Evolutionary conservation across 2,329 filamentous ascomycete species (phyloP), one percentile per base, ranked within the genome.

Genomic region (Alternaria incomplexa): DNA sequence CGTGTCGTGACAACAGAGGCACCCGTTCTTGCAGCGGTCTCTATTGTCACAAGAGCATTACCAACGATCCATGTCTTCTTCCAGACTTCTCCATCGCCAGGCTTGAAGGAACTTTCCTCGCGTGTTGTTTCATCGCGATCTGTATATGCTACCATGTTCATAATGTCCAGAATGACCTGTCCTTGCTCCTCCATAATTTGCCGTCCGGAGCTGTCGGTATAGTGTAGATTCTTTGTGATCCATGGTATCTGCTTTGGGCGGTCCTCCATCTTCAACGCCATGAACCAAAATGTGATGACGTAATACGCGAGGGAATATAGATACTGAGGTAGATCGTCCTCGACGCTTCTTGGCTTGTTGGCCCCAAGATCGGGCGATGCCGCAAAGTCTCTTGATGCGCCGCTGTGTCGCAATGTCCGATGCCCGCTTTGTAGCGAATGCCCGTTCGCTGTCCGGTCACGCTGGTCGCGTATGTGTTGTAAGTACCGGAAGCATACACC

Each of bases 261-360:
- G 76, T 97, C 93, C 40, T 90, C 88, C 55, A 97, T 86, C 74
- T 93, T 95, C 71, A 99, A 80, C 1, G 93, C 92, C 70, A 99
- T 85, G 77, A 98, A 99, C 96, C 96, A 99, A 77, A 97, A 97
- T 2, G 93, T 91, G 68, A 99, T 94, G 71, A 97, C 93, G 77
- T 98, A 94, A 77, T 97, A 97, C 9, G 95, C 95, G 56, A 98
- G 84, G 2, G 93, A 92, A 78, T 96, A 96, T 25, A 99, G 93
- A 77, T 99, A 99, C 79, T 96, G 92, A 5, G 94, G 93, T 53
- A 97, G 85, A 68, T 96, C 93, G 64, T 96, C 91, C 8, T 89
- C 85, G 65, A 83, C 73, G 67, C 76, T 59, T 80, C 81, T 62
- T 76, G 63, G 74, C 79, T 71, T 75, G 15, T 77, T 82, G 28